Evolutionary conservation across 805 yeast species (phyloP).

Genomic region (Starmerella apis): DNA sequence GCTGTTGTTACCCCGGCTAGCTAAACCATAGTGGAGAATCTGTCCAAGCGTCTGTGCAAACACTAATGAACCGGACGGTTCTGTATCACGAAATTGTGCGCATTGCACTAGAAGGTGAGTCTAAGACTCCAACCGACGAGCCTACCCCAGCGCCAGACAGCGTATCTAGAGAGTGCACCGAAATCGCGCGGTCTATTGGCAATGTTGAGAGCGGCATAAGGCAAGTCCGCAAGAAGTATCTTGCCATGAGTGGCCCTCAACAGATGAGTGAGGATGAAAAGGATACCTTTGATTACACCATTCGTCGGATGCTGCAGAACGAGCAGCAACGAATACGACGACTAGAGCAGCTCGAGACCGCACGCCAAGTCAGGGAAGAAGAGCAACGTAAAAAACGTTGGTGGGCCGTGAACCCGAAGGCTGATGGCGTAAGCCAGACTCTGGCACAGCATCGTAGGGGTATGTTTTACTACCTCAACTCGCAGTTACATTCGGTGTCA

Average conservation of each 20-base stretch:
- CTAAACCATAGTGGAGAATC: background rate
- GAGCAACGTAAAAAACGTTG: slow-evolving; percentile 11
- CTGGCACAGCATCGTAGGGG: slow-evolving; percentile 32
- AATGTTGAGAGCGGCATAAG: slow-evolving; percentile 8
- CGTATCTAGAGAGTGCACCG: slow-evolving; percentile 26
- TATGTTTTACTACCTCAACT: slow-evolving; percentile 32
- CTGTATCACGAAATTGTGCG: slow-evolving; percentile 26
- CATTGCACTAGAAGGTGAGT: slow-evolving; percentile 21
- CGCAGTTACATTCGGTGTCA: slow-evolving; percentile 28
- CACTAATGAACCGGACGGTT: slow-evolving; percentile 24
- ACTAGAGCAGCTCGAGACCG: slow-evolving; percentile 20
- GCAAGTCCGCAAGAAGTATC: slow-evolving; percentile 29
- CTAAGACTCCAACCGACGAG: background rate
- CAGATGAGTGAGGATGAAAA: slow-evolving; percentile 31
- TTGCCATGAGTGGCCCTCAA: slow-evolving; percentile 26
- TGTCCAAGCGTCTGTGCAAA: background rate
- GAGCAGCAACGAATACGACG: slow-evolving; percentile 27
- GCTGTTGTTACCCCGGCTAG: background rate
- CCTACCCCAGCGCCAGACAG: slow-evolving; percentile 20
- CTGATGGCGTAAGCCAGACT: slow-evolving; percentile 27
- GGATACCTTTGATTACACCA: slow-evolving; percentile 35
- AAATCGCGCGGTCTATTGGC: slow-evolving; percentile 24
- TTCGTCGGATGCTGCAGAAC: slow-evolving; percentile 31
- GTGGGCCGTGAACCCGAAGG: slow-evolving; percentile 25
- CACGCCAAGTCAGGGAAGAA: slow-evolving; percentile 12